A percentile compares a stretch with the other conserved stretches of the same genome.
Conservation (phyloP, 2,329 filamentous ascomycete genomes). For the Nemania diffusa region DNA sequence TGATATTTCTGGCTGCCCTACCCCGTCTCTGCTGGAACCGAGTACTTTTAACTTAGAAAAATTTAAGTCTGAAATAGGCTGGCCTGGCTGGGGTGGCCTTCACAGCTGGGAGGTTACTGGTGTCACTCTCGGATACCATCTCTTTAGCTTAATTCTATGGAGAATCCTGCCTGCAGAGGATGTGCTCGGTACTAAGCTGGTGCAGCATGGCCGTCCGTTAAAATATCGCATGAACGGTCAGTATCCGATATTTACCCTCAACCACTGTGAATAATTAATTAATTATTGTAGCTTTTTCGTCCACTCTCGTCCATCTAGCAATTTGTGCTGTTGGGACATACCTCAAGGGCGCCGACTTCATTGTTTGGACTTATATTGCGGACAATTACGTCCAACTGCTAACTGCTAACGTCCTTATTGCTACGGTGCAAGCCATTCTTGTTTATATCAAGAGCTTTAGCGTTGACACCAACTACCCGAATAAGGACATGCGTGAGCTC, state of each 20-base stretch:
- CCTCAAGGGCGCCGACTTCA: slow-evolving; percentile 80
- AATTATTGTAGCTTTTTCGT: slow-evolving; percentile 71
- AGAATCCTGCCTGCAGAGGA: slow-evolving; percentile 79
- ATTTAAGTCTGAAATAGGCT: slow-evolving; percentile 83
- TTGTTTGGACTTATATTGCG: slow-evolving; percentile 91
- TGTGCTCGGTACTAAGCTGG: slow-evolving; percentile 75
- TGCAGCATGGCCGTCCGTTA: slow-evolving; percentile 74
- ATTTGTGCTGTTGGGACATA: slow-evolving; percentile 78
- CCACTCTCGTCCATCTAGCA: slow-evolving; percentile 77
- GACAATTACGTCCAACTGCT: slow-evolving; percentile 90
- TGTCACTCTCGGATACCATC: slow-evolving; percentile 80
- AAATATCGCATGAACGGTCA: slow-evolving; percentile 85
- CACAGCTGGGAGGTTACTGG: slow-evolving; percentile 74
- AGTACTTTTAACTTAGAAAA: slow-evolving; percentile 75
- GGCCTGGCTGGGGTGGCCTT: slow-evolving; percentile 80
- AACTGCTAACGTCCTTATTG: slow-evolving; percentile 82
- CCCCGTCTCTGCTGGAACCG: slow-evolving; percentile 78
- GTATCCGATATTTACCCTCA: slow-evolving; percentile 36
- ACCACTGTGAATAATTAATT: slow-evolving; percentile 12
- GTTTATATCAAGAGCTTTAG: slow-evolving; percentile 85
- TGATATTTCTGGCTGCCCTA: slow-evolving; percentile 89
- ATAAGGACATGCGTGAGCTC: slow-evolving; percentile 78
- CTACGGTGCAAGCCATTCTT: slow-evolving; percentile 77
- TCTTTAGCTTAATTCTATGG: slow-evolving; percentile 79
- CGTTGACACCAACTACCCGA: slow-evolving; percentile 72